Base-by-base conservation (phyloP, 257 asterid species). In the Scutellaria galericulata region DNA sequence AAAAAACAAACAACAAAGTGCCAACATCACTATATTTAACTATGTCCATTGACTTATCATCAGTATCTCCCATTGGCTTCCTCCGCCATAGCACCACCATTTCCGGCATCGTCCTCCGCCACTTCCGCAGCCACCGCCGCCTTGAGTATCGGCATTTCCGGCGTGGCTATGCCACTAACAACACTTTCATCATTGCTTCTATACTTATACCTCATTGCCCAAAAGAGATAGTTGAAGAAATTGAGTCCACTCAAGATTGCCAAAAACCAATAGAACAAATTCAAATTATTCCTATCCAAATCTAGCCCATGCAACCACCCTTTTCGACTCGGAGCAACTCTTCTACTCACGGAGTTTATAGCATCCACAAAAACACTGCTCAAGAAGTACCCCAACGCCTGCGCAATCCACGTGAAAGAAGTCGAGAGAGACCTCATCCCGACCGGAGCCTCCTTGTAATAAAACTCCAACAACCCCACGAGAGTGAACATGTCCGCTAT, bases 381-480 rank as follows among this genome's bases (percentile, higher is more conserved):
- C 89, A 90, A 60, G 74, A 88, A 92, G 6, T 84, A 90, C 54
- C 98, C 98, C 0, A 88, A 78, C 1, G 98, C 86, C 2, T 80
- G 73, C 1, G 98, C 77, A 37, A 90, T 81, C 84, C 81, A 86
- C 0, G 96, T 76, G 63, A 92, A 87, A 3, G 97, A 90, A 4
- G 97, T 87, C 7, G 95, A 88, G 2, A 92, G 84, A 0, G 98
- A 92, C 77, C 86, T 83, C 98, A 92, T 92, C 14, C 97, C 93
- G 0, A 51, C 62, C 0, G 98, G 97, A 4, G 97, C 93, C 68
- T 92, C 98, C 74, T 76, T 87, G 78, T 92, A 92, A 81, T 71
- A 92, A 63, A 92, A 92, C 52, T 92, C 97, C 7, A 88, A 78
- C 70, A 88, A 61, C 9, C 98, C 98, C 27, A 90, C 97, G 0